Evolutionary conservation across 768 basidiomycete species (phyloP), one percentile per base, ranked within the genome.

Genomic region (Leccinum disarticulatum): DNA sequence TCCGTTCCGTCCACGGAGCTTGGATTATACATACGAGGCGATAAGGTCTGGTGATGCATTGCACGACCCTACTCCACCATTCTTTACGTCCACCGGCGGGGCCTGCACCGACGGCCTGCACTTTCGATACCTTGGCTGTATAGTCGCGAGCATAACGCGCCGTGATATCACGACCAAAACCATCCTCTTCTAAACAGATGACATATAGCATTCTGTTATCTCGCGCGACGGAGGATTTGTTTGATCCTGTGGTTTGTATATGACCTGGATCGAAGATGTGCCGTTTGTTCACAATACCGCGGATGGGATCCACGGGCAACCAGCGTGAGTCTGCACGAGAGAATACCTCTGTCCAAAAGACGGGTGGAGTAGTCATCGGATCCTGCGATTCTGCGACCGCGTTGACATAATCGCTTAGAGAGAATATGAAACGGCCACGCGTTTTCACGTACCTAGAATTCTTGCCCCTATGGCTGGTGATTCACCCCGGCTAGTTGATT

Each of bases 281-380:
- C 59, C 87, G 84, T 65, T 91, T 90, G 69, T 95, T 91, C 61
- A 95, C 87, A 56, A 87, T 80, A 27, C 79, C 83, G 15, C 92
- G 87, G 35, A 93, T 82, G 8, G 94, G 93, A 74, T 99, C 97
- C 41, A 98, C 88, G 0, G 95, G 88, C 14, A 98, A 76, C 97
- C 97, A 99, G 36, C 88, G 85, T 14, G 82, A 85, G 76, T 97
- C 94, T 7, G 95, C 86, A 22, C 92, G 87, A 8, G 93, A 95
- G 76, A 95, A 99, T 0, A 97, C 92, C 74, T 99, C 97, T 0
- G 91, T 92, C 97, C 97, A 99, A 73, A 95, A 93, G 4, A 95
- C 88, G 1, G 96, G 95, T 3, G 93, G 87, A 10, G 86, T 86
- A 55, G 63, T 79, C 38, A 75, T 77, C 54, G 87, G 88, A 73